Base-by-base conservation (phyloP, 768 basidiomycete genomes). In the Lyophyllum semitale region DNA sequence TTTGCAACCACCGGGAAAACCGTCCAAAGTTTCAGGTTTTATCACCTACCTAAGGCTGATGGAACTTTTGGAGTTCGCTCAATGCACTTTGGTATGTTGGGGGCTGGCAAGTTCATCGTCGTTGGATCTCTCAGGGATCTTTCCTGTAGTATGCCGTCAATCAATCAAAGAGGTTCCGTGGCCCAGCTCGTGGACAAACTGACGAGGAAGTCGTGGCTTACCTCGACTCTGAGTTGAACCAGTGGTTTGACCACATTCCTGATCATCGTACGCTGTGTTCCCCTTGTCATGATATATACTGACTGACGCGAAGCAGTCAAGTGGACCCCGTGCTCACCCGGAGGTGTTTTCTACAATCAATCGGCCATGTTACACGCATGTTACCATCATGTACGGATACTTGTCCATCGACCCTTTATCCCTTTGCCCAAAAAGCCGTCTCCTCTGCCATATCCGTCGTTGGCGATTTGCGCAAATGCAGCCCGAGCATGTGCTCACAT, bases 391-490 rank as follows among this genome's bases (percentile, higher is more conserved):
- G 69, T 83, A n/a, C 83, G 88, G 62, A 92, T 93, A 59, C 71
- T 85, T 51, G 82, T 92, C 43, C 91, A 93, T 67, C 79, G 91
- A 38, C 86, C 88, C 1, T 92, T 89, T 68, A 87, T 94, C 53
- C 87, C 88, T 0, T 79, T 80, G 2, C 81, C 84, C 0, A 73
- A 76, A 33, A 83, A 83, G 50, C 77, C 68, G 8, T 61, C 63
- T 8, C 66, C 72, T 2, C 54, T 68, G 9, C 63, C 70, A 2
- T 78, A 85, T 44, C 85, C 87, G 72, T 63, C 91, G 0, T 74
- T 93, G 30, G 88, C 89, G 0, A 92, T 94, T 50, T 93, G 91
- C 66, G 84, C 87, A 9, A 93, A 93, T 57, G 85, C 93, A 0
- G 89, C 93, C 3, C 77, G 90, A 7, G 89, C 88, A 0, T 87